A percentile compares a stretch with the other conserved stretches of the same genome.
These are phyloP conservation scores for Solanum peruvianum DNA, from an alignment of 257 asterid species.

Conservation along the genomic window DNA sequence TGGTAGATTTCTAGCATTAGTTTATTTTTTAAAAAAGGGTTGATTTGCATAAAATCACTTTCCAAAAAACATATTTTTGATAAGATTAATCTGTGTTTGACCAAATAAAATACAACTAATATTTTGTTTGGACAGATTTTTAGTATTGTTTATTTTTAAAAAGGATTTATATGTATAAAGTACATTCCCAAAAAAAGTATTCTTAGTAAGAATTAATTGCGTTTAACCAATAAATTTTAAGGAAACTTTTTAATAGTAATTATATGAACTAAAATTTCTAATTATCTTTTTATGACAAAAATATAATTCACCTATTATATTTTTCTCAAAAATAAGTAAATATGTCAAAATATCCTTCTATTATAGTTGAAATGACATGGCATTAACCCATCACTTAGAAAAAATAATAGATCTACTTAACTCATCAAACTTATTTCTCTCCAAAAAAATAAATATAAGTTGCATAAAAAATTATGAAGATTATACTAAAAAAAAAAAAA, in stretches of 20 bases:
- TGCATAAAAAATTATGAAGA: neutral
- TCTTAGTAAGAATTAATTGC: neutral
- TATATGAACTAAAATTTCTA: neutral
- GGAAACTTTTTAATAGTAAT: neutral
- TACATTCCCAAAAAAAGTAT: too few species aligned
- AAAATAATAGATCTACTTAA: too few species aligned
- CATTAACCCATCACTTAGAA: too few species aligned
- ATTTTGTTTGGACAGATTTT: neutral
- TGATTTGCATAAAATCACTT: too few species aligned
- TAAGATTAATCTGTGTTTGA: neutral
- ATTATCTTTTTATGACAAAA: too few species aligned
- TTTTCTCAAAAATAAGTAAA: neutral
- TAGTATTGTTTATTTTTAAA: neutral
- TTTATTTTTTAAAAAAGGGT: too few species aligned
- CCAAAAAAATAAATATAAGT: too few species aligned
- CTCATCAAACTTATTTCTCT: neutral
- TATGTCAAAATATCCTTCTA: neutral
- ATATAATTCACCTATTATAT: neutral
- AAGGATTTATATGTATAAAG: neutral
- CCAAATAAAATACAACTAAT: neutral
- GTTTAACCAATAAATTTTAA: too few species aligned
- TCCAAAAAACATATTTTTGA: neutral
- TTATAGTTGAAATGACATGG: neutral
- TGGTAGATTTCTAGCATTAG: too few species aligned
- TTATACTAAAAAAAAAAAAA: neutral